Evolutionary conservation across 306 rosid species (phyloP), one percentile per base, ranked within the genome.

Genomic region (Lablab purpureus): DNA sequence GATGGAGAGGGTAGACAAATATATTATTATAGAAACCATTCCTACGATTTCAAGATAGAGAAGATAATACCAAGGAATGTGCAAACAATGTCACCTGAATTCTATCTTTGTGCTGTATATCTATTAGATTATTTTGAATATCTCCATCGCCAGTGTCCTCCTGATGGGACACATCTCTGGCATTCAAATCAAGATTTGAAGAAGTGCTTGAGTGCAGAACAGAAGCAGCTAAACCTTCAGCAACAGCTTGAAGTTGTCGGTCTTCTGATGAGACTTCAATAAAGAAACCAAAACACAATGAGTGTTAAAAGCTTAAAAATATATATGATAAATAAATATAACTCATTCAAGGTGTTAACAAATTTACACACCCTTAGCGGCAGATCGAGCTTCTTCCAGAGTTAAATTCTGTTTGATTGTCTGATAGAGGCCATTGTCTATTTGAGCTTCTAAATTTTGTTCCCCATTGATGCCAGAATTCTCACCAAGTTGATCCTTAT

Each of bases 231-330:
- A 90, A 92, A 75, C 91, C 91, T 85, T 92, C 98, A 34, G 98
- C 98, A 86, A 95, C 92, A 83, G 97, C 97, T 90, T 92, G 97
- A 85, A 92, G 97, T 19, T 91, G 94, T 79, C 86, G 93, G 71
- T 92, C 99, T 82, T 92, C 97, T 0, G 88, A 78, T 21, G 90
- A 88, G 74, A 88, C 89, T 82, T 71, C 64, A 54, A 76, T 27
- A 77, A 71, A 68, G 59, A 81, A 80, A 75, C 72, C 21, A 41
- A 77, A 71, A 78, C 14, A 78, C 10, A 71, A 69, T 66, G 58
- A 75, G 58, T 25, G 60, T 40, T 40, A 60, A 7, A 27, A 81
- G 69, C 43, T 55, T 63, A 66, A 73, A 79, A 66, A 27, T 63
- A 71, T 22, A 72, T 67, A 49, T 9, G 69, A 69, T 27, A 32